Conservation (phyloP, 2,329 filamentous ascomycete genomes). For the Aspergillus intermedius region DNA sequence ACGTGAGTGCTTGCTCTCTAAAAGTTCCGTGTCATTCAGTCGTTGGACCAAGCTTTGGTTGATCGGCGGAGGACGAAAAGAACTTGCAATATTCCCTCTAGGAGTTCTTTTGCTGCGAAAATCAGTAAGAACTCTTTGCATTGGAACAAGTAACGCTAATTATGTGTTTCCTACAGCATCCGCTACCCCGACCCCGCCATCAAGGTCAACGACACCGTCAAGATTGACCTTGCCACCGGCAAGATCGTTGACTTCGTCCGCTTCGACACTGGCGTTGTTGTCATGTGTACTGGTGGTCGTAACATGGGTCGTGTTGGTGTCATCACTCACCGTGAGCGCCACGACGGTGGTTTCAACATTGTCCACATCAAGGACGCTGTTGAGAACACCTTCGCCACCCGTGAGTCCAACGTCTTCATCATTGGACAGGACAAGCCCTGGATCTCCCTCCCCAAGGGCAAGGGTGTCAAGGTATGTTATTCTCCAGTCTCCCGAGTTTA, state of each 20-base stretch:
- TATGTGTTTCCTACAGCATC: conserved; percentile 58
- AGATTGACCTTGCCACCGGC: conserved; percentile 93
- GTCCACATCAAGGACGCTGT: conserved; percentile 99
- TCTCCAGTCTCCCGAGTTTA: neutral
- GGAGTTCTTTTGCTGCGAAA: conserved; percentile 18
- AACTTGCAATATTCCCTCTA: conserved; percentile 8
- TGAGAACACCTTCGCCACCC: conserved; percentile 99
- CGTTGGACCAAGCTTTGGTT: conserved; percentile 99
- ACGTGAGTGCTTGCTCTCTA: conserved; percentile 75
- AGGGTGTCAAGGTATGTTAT: conserved; percentile 79
- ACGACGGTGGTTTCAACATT: conserved; percentile 99
- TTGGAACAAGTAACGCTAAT: conserved; percentile 29
- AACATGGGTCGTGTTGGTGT: conserved; percentile 99
- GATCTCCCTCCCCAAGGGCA: conserved; percentile 99
- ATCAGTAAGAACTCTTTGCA: conserved; percentile 24
- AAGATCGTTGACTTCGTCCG: conserved; percentile 98
- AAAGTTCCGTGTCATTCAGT: conserved; percentile 91
- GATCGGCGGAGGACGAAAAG: conserved; percentile 40
- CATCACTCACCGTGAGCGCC: conserved; percentile 99
- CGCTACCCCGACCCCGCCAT: conserved; percentile 97
- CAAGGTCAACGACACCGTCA: conserved; percentile 99
- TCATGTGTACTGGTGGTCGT: conserved; percentile 98
- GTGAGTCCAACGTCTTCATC: conserved; percentile 99
- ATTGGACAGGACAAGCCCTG: conserved; percentile 98
- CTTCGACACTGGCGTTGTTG: conserved; percentile 97